Percentiles rank a stretch among this genome's conserved stretches.
Evolutionary conservation across 164 flowering plant species (phyloP).

Genomic region (Houttuynia cordata): DNA sequence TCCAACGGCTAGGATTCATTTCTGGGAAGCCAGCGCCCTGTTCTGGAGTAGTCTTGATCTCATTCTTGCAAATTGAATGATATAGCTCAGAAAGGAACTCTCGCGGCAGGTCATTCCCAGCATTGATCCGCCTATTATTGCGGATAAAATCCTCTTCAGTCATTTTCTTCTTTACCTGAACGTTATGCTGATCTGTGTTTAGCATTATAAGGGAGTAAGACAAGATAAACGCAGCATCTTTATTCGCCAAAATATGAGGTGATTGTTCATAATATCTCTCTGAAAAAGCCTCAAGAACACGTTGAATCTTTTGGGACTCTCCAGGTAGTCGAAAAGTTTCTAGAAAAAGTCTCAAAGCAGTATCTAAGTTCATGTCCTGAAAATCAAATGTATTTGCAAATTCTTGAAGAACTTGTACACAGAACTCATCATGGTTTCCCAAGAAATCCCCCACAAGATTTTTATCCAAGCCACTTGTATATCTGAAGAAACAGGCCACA

Average conservation of each 20-base stretch:
- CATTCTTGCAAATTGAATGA: conserved; percentile 33
- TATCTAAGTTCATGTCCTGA: conserved; percentile 30
- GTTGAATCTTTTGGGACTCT: conserved; percentile 35
- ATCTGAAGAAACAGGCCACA: conserved; percentile 36
- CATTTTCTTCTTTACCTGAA: conserved; percentile 42
- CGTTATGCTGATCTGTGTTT: conserved; percentile 37
- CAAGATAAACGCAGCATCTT: conserved; percentile 34
- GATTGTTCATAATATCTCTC: conserved; percentile 40
- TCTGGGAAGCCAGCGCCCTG: conserved; percentile 24
- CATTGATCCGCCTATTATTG: conserved; percentile 32
- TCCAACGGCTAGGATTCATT: conserved; percentile 33
- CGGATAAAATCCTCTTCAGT: conserved; percentile 39
- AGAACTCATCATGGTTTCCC: conserved; percentile 34
- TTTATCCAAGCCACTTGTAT: conserved; percentile 33
- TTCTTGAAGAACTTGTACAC: conserved; percentile 33
- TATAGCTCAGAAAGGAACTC: conserved; percentile 28
- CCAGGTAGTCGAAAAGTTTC: conserved; percentile 38
- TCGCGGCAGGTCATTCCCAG: conserved; percentile 31
- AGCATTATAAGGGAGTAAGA: conserved; percentile 38
- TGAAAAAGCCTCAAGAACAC: conserved; percentile 38
- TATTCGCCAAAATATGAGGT: conserved; percentile 25
- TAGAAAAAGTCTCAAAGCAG: conserved; percentile 29
- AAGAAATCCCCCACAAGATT: conserved; percentile 31
- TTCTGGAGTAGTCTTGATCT: conserved; percentile 24
- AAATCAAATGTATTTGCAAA: conserved; percentile 34